Percentiles rank a stretch among this genome's conserved stretches.
Conservation (phyloP, 2,329 filamentous ascomycete species). For the Drechslerella stenobrocha region DNA sequence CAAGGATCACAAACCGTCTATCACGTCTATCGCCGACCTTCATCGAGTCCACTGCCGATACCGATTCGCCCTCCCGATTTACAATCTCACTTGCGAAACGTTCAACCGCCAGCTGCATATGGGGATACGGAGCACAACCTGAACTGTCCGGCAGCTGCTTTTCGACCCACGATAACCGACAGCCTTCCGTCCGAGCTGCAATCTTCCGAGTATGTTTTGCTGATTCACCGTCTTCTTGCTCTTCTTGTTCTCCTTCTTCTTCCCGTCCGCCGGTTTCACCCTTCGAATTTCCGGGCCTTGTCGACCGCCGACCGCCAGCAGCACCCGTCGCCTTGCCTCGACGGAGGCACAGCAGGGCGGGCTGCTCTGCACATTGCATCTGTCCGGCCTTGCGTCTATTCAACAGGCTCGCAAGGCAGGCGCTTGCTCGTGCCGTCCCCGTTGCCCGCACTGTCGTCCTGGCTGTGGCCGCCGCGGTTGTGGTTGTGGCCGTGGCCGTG, state of each 20-base stretch:
- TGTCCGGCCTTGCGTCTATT: constrained; percentile 31
- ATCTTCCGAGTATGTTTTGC: constrained; percentile 47
- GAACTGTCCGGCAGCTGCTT: constrained; percentile 10
- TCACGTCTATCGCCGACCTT: too few species aligned
- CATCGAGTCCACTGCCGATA: constrained; percentile 23
- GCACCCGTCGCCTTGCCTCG: constrained; percentile 22
- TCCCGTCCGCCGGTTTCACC: constrained; percentile 18
- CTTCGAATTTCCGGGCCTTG: constrained; percentile 13
- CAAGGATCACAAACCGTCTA: too few species aligned
- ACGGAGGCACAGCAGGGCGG: constrained; percentile 32
- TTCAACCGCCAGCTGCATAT: constrained; percentile 30
- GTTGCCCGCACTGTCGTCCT: too few species aligned
- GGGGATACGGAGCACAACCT: constrained; percentile 35
- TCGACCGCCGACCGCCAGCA: constrained; percentile 18
- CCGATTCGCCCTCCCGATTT: constrained; percentile 2
- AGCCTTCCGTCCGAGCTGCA: constrained; percentile 33
- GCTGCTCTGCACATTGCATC: constrained; percentile 22
- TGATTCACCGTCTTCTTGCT: neutral
- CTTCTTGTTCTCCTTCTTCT: constrained; percentile 14
- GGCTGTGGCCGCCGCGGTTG: too few species aligned
- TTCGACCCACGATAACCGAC: constrained; percentile 32
- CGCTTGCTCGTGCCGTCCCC: constrained; percentile 18
- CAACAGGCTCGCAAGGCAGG: constrained; percentile 28
- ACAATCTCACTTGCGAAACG: constrained; percentile 34
- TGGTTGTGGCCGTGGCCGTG: too few species aligned